Evolutionary conservation across 2,329 filamentous ascomycete species (phyloP).

Genomic region (Aspergillus oerlinghausenensis): DNA sequence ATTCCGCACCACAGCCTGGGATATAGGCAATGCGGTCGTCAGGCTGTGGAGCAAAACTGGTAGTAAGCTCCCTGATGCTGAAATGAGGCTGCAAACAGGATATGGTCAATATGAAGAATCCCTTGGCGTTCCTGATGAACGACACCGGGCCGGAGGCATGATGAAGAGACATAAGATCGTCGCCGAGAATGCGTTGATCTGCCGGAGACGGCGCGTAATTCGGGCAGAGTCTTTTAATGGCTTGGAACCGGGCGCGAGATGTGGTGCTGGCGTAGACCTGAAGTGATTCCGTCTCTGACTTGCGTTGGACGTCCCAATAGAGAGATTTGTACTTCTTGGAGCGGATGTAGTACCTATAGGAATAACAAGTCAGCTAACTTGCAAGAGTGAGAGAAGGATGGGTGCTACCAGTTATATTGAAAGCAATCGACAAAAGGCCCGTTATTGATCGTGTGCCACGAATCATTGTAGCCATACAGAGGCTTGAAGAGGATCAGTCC

Average conservation of each 20-base stretch:
- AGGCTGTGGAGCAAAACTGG: neutral
- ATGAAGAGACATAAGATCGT: neutral
- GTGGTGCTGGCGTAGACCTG: neutral
- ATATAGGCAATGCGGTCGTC: neutral
- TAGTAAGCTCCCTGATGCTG: neutral
- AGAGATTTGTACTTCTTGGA: neutral
- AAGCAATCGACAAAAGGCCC: neutral
- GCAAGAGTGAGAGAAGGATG: neutral
- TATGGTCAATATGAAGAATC: neutral
- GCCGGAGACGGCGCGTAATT: neutral
- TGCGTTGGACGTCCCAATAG: neutral
- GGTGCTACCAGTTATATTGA: neutral
- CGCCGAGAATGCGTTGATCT: neutral
- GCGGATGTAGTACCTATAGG: neutral
- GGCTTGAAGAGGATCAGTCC: neutral
- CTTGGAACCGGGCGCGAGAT: neutral
- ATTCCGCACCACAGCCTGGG: neutral
- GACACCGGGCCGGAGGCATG: neutral
- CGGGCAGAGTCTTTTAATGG: neutral
- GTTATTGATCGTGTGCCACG: neutral
- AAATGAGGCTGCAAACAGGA: neutral
- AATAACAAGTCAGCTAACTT: neutral
- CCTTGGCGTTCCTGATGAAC: neutral
- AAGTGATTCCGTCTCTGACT: neutral
- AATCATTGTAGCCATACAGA: neutral